phyloP scores from a whole-genome alignment of 2,329 filamentous ascomycete genomes.

The Aspergillus terreus region DNA sequence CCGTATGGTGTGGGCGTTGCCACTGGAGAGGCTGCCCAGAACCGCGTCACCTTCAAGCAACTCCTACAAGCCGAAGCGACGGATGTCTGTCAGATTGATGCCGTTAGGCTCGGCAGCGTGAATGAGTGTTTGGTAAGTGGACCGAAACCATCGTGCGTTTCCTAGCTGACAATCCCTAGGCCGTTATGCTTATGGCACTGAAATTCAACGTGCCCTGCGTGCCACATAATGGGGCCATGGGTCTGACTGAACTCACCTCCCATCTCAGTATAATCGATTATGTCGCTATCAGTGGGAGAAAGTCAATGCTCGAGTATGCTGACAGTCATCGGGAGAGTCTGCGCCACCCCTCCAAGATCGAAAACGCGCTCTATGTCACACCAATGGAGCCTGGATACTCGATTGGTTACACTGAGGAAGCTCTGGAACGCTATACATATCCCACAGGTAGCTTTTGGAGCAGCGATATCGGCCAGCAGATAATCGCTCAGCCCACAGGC shows the following conservation, averaged over 20 bases:
- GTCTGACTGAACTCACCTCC: slow-evolving; percentile 89
- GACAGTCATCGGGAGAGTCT: slow-evolving; percentile 95
- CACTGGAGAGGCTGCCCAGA: slow-evolving; percentile 93
- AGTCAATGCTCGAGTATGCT: slow-evolving; percentile 82
- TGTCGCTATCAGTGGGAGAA: slow-evolving; percentile 76
- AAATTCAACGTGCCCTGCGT: slow-evolving; percentile 73
- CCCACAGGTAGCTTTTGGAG: neutral
- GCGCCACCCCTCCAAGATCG: slow-evolving; percentile 72
- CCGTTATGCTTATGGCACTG: slow-evolving; percentile 79
- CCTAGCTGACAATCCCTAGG: slow-evolving; percentile 68
- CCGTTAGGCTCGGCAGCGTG: slow-evolving; percentile 53
- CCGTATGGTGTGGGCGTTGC: slow-evolving; percentile 68
- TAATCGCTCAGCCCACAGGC: neutral
- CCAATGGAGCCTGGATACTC: slow-evolving; percentile 74
- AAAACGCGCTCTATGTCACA: slow-evolving; percentile 83
- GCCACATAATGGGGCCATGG: slow-evolving; percentile 84
- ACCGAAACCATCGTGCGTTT: neutral
- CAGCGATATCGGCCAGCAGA: neutral
- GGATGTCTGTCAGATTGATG: slow-evolving; percentile 83
- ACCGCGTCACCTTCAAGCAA: slow-evolving; percentile 92
- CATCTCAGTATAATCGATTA: slow-evolving; percentile 92
- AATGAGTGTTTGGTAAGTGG: slow-evolving; percentile 1
- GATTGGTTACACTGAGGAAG: neutral
- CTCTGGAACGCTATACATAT: neutral
- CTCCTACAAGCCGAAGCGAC: slow-evolving; percentile 74